Conservation (phyloP, 2,329 filamentous ascomycete species). For the Cytospora piceicola region DNA sequence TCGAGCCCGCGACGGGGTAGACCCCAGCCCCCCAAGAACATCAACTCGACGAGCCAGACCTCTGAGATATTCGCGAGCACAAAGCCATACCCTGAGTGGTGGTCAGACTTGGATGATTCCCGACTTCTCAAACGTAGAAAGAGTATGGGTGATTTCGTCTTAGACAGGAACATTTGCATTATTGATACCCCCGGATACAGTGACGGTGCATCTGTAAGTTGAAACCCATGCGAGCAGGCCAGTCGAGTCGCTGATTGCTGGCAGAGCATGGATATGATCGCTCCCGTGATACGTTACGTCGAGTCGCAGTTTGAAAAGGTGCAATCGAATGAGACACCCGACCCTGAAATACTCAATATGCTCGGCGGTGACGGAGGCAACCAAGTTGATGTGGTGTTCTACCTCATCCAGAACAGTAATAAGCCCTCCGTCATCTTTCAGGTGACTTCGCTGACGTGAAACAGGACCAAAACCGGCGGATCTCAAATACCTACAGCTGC, state of each 20-base stretch:
- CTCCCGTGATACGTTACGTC: slow-evolving; percentile 70
- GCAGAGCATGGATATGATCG: slow-evolving; percentile 60
- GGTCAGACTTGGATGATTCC: slow-evolving; percentile 75
- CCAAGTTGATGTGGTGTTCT: slow-evolving; percentile 84
- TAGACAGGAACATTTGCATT: slow-evolving; percentile 93
- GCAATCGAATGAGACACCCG: slow-evolving; percentile 65
- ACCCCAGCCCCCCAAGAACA: slow-evolving; percentile 32
- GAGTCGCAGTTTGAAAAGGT: slow-evolving; percentile 69
- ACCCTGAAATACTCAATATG: slow-evolving; percentile 75
- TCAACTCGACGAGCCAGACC: slow-evolving; percentile 47
- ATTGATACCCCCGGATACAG: slow-evolving; percentile 78
- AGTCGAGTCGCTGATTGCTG: slow-evolving; percentile 21
- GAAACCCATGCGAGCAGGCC: slow-evolving; percentile 17
- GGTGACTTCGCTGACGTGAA: slow-evolving; percentile 29
- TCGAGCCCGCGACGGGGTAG: slow-evolving; percentile 32
- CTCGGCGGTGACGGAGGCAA: slow-evolving; percentile 81
- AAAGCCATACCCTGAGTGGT: slow-evolving; percentile 86
- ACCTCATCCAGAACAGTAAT: slow-evolving; percentile 75
- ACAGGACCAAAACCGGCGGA: slow-evolving; percentile 66
- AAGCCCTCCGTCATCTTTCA: neutral
- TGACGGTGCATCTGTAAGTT: slow-evolving; percentile 55
- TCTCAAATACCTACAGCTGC: slow-evolving; percentile 69
- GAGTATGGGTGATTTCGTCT: slow-evolving; percentile 73
- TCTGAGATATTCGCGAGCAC: slow-evolving; percentile 79
- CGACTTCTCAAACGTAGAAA: slow-evolving; percentile 62